Base-by-base conservation (phyloP, 345 rosid genomes). In the Clausena lansium region DNA sequence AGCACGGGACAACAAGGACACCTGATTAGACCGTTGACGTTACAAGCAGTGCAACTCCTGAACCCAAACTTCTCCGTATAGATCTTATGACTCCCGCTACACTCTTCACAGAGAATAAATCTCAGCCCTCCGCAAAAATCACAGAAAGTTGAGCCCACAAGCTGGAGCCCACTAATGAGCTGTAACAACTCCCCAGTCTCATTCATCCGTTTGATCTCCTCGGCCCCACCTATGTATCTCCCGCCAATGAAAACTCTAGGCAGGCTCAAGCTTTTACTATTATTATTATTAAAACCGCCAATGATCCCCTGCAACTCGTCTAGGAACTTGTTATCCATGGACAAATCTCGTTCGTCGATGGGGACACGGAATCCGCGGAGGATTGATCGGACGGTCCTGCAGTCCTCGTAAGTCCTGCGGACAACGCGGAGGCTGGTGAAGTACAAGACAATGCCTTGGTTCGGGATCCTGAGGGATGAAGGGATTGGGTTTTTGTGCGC, bases 401-500 rank as follows among this genome's bases (percentile, higher is more conserved):
- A 92, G 75, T 91, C 97, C 73, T 91, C 93, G 82, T 82, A 91
- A n/a, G 97, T 91, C 77, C 82, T 84, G 7, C 98, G 88, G 10
- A 94, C 87, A 15, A 94, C 84, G 8, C 87, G 87, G 50, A 94
- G 97, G 83, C 93, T 94, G 25, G 97, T 94, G 88, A 85, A 89
- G 90, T 90, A 92, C 50, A 94, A 47, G 32, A 90, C 83, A 60
- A 94, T 76, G 78, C 87, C 73, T 17, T 83, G 81, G 69, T 86
- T 74, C 71, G 60, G 30, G 61, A 22, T 58, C 58, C 45, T 47
- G 28, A 78, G 25, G 75, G 70, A 52, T 5, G 82, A 65, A 30
- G 58, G 64, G 60, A 17, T 4, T 41, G 70, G 9, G 36, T 70
- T 27, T 32, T 71, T 74, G 71, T 57, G 25, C 75, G 76, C 35